phyloP scores from a whole-genome alignment of 1,284 basidiomycete genomes.

The Cyathus pygmaeus region DNA sequence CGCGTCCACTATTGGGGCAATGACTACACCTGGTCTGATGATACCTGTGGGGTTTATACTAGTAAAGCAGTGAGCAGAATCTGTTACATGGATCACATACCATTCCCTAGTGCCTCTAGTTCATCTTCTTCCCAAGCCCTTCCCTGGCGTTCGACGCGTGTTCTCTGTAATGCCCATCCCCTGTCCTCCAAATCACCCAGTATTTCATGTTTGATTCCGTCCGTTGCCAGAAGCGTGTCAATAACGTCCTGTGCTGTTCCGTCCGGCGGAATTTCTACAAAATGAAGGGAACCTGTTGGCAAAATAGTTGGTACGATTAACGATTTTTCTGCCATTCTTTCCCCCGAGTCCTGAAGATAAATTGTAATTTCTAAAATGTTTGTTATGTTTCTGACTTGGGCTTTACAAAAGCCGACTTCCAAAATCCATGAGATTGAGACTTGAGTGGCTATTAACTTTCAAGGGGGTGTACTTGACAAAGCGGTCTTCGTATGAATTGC shows the following conservation, averaged over 20 bases:
- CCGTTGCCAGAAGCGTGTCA: conserved; percentile 53
- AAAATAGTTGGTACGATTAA: conserved; percentile 70
- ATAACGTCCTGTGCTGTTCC: conserved; percentile 70
- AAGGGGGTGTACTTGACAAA: no score
- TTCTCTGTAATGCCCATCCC: conserved; percentile 75
- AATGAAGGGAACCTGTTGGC: conserved; percentile 67
- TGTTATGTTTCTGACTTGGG: no score
- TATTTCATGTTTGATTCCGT: conserved; percentile 63
- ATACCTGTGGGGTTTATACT: no score
- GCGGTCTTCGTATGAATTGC: no score
- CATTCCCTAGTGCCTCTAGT: conserved; percentile 69
- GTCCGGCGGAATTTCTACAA: conserved; percentile 63
- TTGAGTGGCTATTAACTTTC: no score
- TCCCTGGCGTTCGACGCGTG: conserved; percentile 66
- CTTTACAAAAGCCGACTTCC: no score
- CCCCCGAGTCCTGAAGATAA: no score
- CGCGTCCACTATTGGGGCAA: conserved; percentile 64
- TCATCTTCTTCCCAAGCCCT: conserved; percentile 77
- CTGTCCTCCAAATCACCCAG: conserved; percentile 64
- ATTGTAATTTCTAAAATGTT: no score
- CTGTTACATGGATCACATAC: conserved; percentile 47
- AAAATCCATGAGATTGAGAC: no score
- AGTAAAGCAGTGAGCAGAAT: no score
- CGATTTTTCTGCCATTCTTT: conserved; percentile 20
- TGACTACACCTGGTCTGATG: conserved; percentile 24